Conservation (phyloP, 2,329 filamentous ascomycete species). For the Cladophialophora psammophila region DNA sequence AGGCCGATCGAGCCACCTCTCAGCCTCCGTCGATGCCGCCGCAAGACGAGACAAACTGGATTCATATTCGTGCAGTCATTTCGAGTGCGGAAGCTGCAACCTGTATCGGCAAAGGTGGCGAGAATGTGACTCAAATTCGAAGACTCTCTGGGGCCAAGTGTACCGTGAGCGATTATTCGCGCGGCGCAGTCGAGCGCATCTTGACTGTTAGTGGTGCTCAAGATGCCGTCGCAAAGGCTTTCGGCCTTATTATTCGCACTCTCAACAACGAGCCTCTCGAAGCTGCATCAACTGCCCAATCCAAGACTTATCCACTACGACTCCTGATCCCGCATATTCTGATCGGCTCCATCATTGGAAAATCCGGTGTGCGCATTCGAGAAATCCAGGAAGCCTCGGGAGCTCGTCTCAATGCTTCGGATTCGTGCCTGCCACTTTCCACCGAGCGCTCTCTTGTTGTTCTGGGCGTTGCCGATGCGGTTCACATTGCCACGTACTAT, state of each 20-base stretch:
- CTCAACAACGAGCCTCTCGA: conserved; percentile 95
- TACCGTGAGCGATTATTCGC: conserved; percentile 97
- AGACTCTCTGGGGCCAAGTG: conserved; percentile 96
- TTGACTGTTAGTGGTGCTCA: conserved; percentile 96
- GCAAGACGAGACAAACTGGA: conserved; percentile 94
- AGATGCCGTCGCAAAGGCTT: conserved; percentile 97
- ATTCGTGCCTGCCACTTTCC: conserved; percentile 90
- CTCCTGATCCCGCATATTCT: conserved; percentile 95
- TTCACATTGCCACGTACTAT: conserved; percentile 99
- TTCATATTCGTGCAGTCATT: conserved; percentile 95
- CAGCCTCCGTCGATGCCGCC: conserved; percentile 54
- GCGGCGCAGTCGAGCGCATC: conserved; percentile 96
- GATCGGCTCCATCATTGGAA: conserved; percentile 98
- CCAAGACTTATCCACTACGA: conserved; percentile 95
- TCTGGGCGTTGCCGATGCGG: conserved; percentile 95
- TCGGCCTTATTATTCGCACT: conserved; percentile 96
- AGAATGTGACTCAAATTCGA: conserved; percentile 97
- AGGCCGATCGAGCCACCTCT: conserved; percentile 58
- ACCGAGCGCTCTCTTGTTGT: conserved; percentile 98
- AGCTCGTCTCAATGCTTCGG: conserved; percentile 93
- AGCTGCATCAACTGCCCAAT: conserved; percentile 86
- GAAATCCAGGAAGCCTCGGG: conserved; percentile 99
- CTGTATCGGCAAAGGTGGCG: conserved; percentile 96
- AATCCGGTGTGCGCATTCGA: conserved; percentile 92
- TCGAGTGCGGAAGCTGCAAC: conserved; percentile 97